A percentile compares a stretch with the other conserved stretches of the same genome.
phyloP scores from a whole-genome alignment of 441 rosid genomes.

The Croton setiger region DNA sequence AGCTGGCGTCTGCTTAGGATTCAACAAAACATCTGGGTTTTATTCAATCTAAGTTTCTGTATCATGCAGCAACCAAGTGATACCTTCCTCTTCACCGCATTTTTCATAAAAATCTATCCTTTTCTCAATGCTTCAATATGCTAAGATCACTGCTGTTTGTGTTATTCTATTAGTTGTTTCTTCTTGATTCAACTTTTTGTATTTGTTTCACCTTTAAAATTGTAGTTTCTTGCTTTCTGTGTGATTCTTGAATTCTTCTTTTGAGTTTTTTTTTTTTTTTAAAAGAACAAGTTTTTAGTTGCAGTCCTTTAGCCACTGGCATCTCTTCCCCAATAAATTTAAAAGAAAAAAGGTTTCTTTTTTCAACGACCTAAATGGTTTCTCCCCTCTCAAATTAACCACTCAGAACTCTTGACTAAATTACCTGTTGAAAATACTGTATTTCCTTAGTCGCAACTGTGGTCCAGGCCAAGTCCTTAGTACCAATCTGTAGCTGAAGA shows the following conservation, averaged over 20 bases:
- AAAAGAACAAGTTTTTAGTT: too few relatives aligned
- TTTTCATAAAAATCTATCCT: not conserved
- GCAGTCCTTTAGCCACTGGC: too few relatives aligned
- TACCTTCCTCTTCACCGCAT: not conserved
- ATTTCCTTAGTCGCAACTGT: not conserved
- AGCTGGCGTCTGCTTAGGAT: not conserved
- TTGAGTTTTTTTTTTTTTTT: too few relatives aligned
- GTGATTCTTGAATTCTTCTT: not conserved
- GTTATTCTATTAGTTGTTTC: too few relatives aligned
- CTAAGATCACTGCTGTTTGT: not conserved
- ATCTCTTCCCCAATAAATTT: too few relatives aligned
- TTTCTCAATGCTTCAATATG: not conserved
- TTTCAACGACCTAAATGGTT: not conserved
- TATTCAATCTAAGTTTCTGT: too few relatives aligned
- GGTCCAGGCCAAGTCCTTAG: not conserved
- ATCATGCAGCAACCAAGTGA: too few relatives aligned
- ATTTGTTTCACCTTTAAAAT: not conserved
- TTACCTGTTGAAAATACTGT: not conserved
- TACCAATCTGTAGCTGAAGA: not conserved
- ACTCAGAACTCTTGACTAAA: not conserved
- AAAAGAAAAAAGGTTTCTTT: too few relatives aligned
- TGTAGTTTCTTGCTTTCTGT: not conserved
- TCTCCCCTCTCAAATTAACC: not conserved
- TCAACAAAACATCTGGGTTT: not conserved
- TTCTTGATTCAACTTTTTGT: not conserved